Conservation (phyloP, 2,329 filamentous ascomycete species). For the Fusarium hostae region DNA sequence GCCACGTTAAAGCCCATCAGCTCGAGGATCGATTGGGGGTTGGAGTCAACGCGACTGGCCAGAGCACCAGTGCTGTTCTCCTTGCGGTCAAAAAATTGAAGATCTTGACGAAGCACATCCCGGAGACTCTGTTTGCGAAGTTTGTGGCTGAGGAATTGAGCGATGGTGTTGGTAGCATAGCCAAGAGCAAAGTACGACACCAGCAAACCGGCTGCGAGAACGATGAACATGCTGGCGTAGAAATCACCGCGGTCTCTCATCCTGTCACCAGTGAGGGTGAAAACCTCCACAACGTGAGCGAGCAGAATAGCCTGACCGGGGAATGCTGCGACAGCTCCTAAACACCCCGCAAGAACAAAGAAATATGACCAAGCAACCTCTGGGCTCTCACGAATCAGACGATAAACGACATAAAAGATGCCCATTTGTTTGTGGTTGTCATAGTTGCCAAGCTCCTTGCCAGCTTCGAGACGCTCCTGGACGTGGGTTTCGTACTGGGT, state of each 20-base stretch:
- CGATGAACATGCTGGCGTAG: conserved; percentile 66
- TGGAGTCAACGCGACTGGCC: conserved; percentile 50
- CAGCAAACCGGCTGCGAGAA: conserved; percentile 58
- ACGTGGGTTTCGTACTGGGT: conserved; percentile 48
- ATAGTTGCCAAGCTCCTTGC: conserved; percentile 53
- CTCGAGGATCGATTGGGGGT: conserved; percentile 54
- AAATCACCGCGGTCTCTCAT: conserved; percentile 59
- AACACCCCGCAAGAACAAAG: conserved; percentile 45
- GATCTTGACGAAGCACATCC: conserved; percentile 53
- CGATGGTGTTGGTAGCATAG: conserved; percentile 48
- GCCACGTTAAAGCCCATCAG: conserved; percentile 57
- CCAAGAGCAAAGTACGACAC: conserved; percentile 57
- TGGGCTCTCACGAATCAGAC: conserved; percentile 53
- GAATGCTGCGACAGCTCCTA: conserved; percentile 51
- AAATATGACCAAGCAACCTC: conserved; percentile 52
- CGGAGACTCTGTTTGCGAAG: conserved; percentile 42
- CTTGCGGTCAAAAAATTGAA: conserved; percentile 55
- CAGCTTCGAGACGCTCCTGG: conserved; percentile 46
- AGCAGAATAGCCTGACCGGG: conserved; percentile 59
- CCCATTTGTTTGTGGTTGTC: conserved; percentile 49
- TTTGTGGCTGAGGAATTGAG: conserved; percentile 45
- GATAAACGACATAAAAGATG: conserved; percentile 45
- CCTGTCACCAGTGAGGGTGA: conserved; percentile 48
- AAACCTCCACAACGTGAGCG: conserved; percentile 55
- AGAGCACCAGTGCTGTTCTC: conserved; percentile 55